Percentiles rank a stretch among this genome's conserved stretches.
Evolutionary conservation across 768 basidiomycete genomes (phyloP).

Genomic region (Tubosaeta sp.): DNA sequence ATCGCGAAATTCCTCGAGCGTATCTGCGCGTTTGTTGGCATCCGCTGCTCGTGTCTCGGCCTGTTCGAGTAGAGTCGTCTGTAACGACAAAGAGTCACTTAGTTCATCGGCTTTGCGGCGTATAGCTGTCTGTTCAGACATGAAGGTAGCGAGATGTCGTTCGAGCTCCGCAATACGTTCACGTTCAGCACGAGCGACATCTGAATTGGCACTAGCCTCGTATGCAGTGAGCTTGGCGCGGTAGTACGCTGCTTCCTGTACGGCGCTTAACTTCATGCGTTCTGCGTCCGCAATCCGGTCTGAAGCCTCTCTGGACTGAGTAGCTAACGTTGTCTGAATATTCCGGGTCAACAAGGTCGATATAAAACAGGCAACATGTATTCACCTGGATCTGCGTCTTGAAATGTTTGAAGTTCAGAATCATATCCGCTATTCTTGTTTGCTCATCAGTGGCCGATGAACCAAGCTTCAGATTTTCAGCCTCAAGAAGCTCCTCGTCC

Average conservation of each 20-base stretch:
- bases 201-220: constrained; percentile 64
- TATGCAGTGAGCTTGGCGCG: constrained; percentile 90
- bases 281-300: constrained; percentile 79
- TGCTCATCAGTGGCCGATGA: constrained; percentile 38
- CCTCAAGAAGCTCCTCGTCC: constrained; percentile 46
- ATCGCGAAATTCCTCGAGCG: constrained; percentile 64
- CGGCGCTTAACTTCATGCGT: constrained; percentile 66
- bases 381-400: constrained; percentile 82
- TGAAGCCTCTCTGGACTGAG: constrained; percentile 73
- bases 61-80: constrained; percentile 73
- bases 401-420: constrained; percentile 83
- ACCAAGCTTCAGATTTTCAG: constrained; percentile 32
- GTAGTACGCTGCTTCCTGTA: constrained; percentile 94
- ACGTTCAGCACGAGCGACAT: constrained; percentile 67
- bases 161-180: constrained; percentile 77
- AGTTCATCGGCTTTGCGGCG: constrained; percentile 73
- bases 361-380: constrained; percentile 3
- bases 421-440: constrained; percentile 59
- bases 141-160: constrained; percentile 54
- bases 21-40: constrained; percentile 70
- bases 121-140: constrained; percentile 58
- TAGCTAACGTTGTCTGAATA: constrained; percentile 60
- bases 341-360: constrained; percentile 11
- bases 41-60: constrained; percentile 76
- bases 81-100: constrained; percentile 66